Conservation (phyloP, 2,329 filamentous ascomycete genomes). For the Chaetomium sp. region DNA sequence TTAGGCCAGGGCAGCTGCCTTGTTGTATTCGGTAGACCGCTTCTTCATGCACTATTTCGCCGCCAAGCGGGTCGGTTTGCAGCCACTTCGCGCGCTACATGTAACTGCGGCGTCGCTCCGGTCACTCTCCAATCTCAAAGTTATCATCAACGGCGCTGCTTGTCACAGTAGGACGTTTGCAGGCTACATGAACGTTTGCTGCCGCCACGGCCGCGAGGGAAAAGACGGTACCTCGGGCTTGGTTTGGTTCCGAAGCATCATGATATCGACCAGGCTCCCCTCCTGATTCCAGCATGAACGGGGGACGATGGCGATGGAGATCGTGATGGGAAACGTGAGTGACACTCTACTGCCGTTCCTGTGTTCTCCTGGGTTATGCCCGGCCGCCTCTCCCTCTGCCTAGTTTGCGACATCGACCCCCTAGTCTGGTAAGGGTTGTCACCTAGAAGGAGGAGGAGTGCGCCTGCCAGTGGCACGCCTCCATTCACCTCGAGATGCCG, state of each 20-base stretch:
- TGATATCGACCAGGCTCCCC: neutral
- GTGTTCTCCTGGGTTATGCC: no score
- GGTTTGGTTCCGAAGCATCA: neutral
- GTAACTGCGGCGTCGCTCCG: conserved; percentile 2
- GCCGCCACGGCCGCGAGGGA: neutral
- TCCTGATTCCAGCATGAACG: neutral
- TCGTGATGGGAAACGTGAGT: no score
- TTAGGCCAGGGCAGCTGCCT: conserved; percentile 21
- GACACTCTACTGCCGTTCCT: no score
- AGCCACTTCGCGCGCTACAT: conserved; percentile 17
- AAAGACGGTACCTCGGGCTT: neutral
- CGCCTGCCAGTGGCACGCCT: no score
- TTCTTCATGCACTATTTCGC: conserved; percentile 21
- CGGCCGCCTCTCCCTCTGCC: no score
- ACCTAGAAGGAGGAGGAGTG: no score
- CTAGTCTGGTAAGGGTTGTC: no score
- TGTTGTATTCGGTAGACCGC: conserved; percentile 24
- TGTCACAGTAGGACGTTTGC: conserved; percentile 8
- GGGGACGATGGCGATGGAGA: neutral
- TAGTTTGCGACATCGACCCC: no score
- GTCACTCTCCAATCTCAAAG: conserved; percentile 19
- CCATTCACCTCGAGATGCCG: no score
- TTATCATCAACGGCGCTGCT: conserved; percentile 22
- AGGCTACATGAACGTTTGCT: neutral
- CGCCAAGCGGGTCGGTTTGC: neutral